phyloP scores from a whole-genome alignment of 2,329 filamentous ascomycete genomes.

The Fusarium sp. region DNA sequence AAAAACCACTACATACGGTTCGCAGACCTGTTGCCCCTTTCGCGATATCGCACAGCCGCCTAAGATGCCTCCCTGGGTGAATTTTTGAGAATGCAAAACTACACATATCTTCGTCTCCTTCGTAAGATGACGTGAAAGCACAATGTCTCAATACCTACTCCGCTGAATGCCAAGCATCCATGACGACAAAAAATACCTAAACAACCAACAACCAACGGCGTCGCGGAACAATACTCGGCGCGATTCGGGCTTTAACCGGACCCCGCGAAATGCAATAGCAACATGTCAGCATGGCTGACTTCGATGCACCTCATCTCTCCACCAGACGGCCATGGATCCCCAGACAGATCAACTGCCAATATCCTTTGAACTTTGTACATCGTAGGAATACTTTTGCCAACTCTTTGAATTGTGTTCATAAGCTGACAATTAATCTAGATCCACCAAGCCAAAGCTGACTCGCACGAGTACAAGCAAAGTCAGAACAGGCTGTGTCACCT shows the following conservation, averaged over 20 bases:
- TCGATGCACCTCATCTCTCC: neutral
- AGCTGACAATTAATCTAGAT: neutral
- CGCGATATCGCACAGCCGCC: neutral
- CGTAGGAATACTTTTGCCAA: neutral
- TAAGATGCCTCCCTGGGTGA: no score
- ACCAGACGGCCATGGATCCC: neutral
- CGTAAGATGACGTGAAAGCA: neutral
- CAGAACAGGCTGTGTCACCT: conserved; percentile 38
- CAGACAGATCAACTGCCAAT: neutral
- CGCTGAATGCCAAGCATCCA: neutral
- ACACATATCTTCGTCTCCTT: rapidly evolving
- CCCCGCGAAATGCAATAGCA: neutral
- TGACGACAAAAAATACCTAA: neutral
- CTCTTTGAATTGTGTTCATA: neutral
- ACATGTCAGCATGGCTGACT: neutral
- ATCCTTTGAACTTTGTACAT: neutral
- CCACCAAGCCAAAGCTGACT: conserved; percentile 20
- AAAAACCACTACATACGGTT: neutral
- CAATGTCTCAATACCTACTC: no score
- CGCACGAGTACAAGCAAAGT: conserved; percentile 37
- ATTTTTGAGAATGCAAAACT: neutral
- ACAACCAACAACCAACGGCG: neutral
- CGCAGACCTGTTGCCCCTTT: neutral
- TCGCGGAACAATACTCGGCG: conserved; percentile 7
- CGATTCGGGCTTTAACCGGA: neutral